phyloP scores from a whole-genome alignment of 129 eudicot genomes.

The Apium graveolens region DNA sequence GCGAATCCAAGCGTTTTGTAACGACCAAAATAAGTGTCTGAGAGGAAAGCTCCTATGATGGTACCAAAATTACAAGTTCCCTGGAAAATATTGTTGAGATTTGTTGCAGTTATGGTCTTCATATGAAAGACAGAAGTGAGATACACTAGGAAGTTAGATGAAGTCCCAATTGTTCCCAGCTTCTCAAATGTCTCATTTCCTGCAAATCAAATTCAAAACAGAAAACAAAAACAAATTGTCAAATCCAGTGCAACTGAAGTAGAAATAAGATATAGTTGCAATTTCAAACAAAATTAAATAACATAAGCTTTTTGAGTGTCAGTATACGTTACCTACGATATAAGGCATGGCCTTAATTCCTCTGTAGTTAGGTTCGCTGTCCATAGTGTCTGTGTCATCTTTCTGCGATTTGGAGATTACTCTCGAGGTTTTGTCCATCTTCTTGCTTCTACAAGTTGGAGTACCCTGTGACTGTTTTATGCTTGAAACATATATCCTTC shows the following conservation, averaged over 20 bases:
- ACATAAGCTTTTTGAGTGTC: background rate
- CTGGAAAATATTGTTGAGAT: slow-evolving; percentile 11
- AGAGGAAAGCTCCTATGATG: slow-evolving; percentile 19
- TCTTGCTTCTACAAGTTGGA: background rate
- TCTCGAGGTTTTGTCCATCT: slow-evolving; percentile 7
- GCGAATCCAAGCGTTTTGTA: slow-evolving; percentile 19
- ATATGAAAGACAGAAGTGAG: slow-evolving; percentile 21
- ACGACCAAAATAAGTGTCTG: slow-evolving; percentile 20
- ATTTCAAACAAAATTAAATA: background rate
- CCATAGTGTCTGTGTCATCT: background rate
- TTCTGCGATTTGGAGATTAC: background rate
- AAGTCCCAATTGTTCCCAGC: slow-evolving; percentile 21
- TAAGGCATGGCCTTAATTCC: slow-evolving; percentile 11
- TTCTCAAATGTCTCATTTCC: slow-evolving; percentile 24
- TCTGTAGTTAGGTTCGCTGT: slow-evolving; percentile 1
- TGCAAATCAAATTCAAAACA: background rate
- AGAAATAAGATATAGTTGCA: background rate
- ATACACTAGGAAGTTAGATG: slow-evolving; percentile 17
- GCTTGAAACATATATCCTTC: background rate
- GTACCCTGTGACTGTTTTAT: background rate
- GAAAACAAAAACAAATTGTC: background rate
- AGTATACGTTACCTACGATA: background rate
- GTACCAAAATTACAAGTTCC: slow-evolving; percentile 18
- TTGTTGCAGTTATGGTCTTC: slow-evolving; percentile 19
- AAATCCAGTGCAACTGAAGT: background rate